Percentiles rank a stretch among this genome's conserved stretches.
Evolutionary conservation across 1,139 yeast species (phyloP).

Genomic region (Sugiyamaella neomexicana): DNA sequence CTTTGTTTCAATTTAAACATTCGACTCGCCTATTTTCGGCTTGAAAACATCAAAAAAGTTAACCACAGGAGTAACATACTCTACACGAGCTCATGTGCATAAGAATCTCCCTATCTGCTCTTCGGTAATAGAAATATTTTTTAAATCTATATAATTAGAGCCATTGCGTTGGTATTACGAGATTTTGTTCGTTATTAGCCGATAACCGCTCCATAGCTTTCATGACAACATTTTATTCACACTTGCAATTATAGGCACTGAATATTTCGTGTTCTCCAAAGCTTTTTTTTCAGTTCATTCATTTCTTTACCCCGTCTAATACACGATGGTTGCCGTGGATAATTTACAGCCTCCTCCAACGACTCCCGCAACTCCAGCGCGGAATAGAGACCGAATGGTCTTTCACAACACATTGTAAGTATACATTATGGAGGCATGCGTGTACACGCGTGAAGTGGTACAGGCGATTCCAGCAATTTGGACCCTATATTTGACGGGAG

Average conservation of each 20-base stretch:
- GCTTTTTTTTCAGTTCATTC: neutral
- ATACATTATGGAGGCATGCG: neutral
- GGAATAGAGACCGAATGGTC: neutral
- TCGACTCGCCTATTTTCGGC: neutral
- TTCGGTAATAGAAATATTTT: neutral
- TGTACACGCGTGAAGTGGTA: neutral
- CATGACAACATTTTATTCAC: too few relatives aligned
- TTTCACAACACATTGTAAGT: conserved; percentile 11
- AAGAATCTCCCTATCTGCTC: neutral
- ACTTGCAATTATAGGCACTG: neutral
- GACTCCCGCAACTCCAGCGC: conserved; percentile 8
- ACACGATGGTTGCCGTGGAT: neutral
- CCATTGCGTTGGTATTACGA: too few relatives aligned
- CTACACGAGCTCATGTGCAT: neutral
- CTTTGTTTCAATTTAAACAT: neutral
- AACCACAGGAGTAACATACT: neutral
- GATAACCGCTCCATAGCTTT: too few relatives aligned
- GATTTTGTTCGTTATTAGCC: too few relatives aligned
- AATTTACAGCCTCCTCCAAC: conserved; percentile 10
- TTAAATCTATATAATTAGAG: neutral
- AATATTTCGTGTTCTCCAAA: neutral
- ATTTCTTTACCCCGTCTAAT: neutral
- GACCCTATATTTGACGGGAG: too few relatives aligned
- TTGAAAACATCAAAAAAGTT: neutral
- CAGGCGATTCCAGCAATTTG: neutral